Evolutionary conservation across 352 stramenopile genomes (phyloP).

Genomic region (Globisporangium acanthophoron): DNA sequence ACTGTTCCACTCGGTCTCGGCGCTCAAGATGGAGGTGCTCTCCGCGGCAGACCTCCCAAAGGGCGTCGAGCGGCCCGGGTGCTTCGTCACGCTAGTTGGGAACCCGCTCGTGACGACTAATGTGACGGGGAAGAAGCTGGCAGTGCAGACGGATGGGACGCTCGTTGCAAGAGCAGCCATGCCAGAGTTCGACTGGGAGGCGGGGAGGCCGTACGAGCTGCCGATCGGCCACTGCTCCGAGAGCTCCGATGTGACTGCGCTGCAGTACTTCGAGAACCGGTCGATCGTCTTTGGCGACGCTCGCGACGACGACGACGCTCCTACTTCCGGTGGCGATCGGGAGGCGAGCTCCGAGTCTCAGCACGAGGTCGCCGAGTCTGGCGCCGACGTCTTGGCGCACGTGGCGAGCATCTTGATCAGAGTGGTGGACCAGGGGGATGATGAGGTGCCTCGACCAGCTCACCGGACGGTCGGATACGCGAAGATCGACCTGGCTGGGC

Average conservation of each 20-base stretch:
- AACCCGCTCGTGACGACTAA: conserved; percentile 17
- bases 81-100: conserved; percentile 42
- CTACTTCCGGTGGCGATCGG: background rate
- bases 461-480: conserved; percentile 30
- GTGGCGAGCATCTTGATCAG: conserved; percentile 42
- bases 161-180: conserved; percentile 18
- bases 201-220: conserved; percentile 9
- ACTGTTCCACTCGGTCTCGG: conserved; percentile 33
- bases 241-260: conserved; percentile 6
- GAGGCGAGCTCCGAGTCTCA: conserved; percentile 1
- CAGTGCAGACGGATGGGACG: conserved; percentile 19
- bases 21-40: conserved; percentile 38
- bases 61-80: conserved; percentile 21
- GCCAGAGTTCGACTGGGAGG: conserved; percentile 11
- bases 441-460: background rate
- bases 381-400: conserved; percentile 24
- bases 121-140: conserved; percentile 1
- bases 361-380: conserved; percentile 13
- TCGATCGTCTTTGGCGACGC: conserved; percentile 20
- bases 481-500: conserved; percentile 41
- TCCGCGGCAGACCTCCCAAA: conserved; percentile 39
- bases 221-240: conserved; percentile 13
- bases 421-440: conserved; percentile 29
- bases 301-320: conserved; percentile 3
- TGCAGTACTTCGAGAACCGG: conserved; percentile 26